Conservation (phyloP, 2,329 filamentous ascomycete species). For the Trichoderma semiorbis region DNA sequence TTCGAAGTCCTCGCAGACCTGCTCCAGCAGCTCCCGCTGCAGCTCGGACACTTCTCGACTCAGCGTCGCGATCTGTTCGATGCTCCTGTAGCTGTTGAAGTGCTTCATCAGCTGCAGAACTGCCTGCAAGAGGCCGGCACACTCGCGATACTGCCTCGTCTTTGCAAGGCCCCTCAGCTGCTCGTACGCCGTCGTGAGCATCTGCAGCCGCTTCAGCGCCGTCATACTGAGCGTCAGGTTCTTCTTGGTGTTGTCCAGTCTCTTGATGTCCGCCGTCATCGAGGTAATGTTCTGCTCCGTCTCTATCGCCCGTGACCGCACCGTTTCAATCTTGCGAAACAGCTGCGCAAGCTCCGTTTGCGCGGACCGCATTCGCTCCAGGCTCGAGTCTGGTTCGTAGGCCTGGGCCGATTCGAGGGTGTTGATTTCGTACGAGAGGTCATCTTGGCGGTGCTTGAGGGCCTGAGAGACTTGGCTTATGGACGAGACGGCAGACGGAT, state of each 20-base stretch:
- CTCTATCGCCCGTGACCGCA: constrained; percentile 81
- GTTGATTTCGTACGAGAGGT: constrained; percentile 74
- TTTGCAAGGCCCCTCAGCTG: constrained; percentile 81
- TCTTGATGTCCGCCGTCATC: constrained; percentile 99
- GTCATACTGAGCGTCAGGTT: constrained; percentile 98
- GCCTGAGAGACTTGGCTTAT: constrained; percentile 70
- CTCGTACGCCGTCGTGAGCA: constrained; percentile 98
- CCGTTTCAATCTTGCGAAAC: constrained; percentile 91
- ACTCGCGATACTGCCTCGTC: constrained; percentile 89
- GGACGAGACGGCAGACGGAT: constrained; percentile 78
- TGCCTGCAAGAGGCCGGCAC: constrained; percentile 87
- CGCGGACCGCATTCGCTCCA: constrained; percentile 86
- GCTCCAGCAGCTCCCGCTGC: constrained; percentile 87
- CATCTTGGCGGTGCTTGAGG: constrained; percentile 74
- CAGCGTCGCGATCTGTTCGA: constrained; percentile 93
- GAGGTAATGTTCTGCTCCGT: constrained; percentile 95
- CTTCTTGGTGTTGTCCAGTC: constrained; percentile 91
- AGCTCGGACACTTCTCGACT: constrained; percentile 91
- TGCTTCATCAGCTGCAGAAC: constrained; percentile 97
- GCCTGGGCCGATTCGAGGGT: constrained; percentile 73
- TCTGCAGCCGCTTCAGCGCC: constrained; percentile 91
- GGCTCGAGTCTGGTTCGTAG: constrained; percentile 79
- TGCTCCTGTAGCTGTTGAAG: constrained; percentile 96
- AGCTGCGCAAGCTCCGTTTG: constrained; percentile 85
- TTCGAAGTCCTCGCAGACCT: constrained; percentile 99